Base-by-base conservation (phyloP, 192 early-diverging fungal genomes). In the Coemansia sp. region DNA sequence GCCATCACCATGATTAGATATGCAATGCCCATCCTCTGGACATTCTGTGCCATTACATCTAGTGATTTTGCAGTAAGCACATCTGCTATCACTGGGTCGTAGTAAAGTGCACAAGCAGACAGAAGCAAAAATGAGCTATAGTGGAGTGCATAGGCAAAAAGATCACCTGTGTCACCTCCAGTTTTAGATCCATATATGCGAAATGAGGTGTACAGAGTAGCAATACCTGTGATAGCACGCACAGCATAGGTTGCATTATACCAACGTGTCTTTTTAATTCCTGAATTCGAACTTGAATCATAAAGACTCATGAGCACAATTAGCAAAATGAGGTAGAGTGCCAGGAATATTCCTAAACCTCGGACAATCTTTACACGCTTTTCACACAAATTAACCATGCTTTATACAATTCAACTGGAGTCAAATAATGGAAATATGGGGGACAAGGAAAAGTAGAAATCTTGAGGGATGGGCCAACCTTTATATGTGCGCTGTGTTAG, bases 201-300 rank as follows among this genome's bases (percentile, higher is more conserved):
- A 2, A 48, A 48, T 48, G 46, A 17, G 8, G 46, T 48, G 17
- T 48, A 48, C 14, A 48, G 46, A 2, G 46, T 20, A 17, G 46
- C 17, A 20, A 20, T 20, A 48, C 46, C 19, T 48, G 19, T 20
- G 19, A 48, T 20, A 0, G 46, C 46, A 17, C 46, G 46, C 46
- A 48, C 46, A 20, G 14, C 46, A 48, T 48, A 48, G n/a, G 46
- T 48, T 48, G 9, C 46, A 48, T 48, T 48, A 9, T 48, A 48
- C 46, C 46, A 48, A 7, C 9, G 19, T 20, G 46, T 8, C 19
- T 48, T 48, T 48, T 48, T 20, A 20, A 48, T 48, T 0, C n/a
- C 4, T 4, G 46, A 17, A 3, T 20, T 4, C 4, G 46, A 20
- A 2, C 17, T 17, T 48, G 46, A 20, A 20, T 48, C 46, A 4